These are phyloP conservation scores for Ceratonia siliqua DNA, from an alignment of 306 rosid genomes.

Conservation along the genomic window DNA sequence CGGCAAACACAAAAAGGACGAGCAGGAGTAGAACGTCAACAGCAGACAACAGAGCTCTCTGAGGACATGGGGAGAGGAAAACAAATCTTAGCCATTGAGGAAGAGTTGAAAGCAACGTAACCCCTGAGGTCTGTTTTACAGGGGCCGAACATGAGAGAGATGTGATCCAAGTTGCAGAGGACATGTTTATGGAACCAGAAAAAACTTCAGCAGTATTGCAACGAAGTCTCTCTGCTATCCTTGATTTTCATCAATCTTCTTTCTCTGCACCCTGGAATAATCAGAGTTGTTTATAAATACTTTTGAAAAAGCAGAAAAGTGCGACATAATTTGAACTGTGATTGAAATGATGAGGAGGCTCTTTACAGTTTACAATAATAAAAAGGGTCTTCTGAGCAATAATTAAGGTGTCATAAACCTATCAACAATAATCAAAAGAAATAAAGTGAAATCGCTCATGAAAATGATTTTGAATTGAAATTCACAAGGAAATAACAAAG, in stretches of 20 bases:
- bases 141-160: conserved; percentile 58
- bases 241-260: neutral
- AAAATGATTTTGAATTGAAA: neutral
- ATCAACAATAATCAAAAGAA: neutral
- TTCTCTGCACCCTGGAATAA: conserved; percentile 25
- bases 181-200: conserved; percentile 40
- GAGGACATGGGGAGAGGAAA: conserved; percentile 87
- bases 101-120: conserved; percentile 31
- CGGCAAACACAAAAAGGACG: conserved; percentile 48
- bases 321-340: too few relatives aligned
- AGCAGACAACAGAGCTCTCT: conserved; percentile 65
- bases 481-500: neutral
- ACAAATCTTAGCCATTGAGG: conserved; percentile 69
- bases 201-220: conserved; percentile 3
- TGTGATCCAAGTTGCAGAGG: conserved; percentile 56
- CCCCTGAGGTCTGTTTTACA: conserved; percentile 41
- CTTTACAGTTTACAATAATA: too few relatives aligned
- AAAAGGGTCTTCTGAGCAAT: neutral
- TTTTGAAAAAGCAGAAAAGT: neutral
- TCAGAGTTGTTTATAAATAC: neutral
- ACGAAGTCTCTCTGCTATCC: neutral
- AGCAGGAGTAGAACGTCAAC: conserved; percentile 55
- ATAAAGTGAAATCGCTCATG: neutral
- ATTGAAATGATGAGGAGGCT: neutral
- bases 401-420: neutral